Evolutionary conservation across 345 rosid species (phyloP), one percentile per base, ranked within the genome.

Genomic region (Eucalyptus fibrosa): DNA sequence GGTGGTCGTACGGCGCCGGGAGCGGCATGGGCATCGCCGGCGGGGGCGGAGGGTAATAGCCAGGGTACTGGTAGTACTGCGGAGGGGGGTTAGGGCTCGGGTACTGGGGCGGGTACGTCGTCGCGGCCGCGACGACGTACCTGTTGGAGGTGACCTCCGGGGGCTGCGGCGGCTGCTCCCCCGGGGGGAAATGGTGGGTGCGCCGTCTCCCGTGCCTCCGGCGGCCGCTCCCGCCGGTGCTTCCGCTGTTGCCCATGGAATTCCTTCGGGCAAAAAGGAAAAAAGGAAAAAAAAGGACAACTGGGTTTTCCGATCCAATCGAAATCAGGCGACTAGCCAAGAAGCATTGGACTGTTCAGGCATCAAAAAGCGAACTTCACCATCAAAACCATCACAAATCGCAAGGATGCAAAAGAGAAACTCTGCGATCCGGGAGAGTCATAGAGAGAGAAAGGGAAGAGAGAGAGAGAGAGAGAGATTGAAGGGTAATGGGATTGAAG

Each of bases 121-220:
- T 96, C 47, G 97, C 99, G 7, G 99, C 98, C 3, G 99, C 96
- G 90, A 97, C 95, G 12, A 97, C 97, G 90, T 94, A 93, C 21
- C 95, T 96, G 89, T 93, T 97, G 67, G 97, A 89, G n/a, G 94
- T 81, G 91, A 93, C 93, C 89, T 96, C 99, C 44, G n/a, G 69
- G 49, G 37, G 88, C 87, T 94, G 94, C 4, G 96, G 94, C 44
- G 95, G 93, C 8, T 93, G 91, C 9, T 96, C 94, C 15, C 95
- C 94, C 2, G 95, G 94, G 8, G 94, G 94, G 30, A 93, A 91
- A 1, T 94, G 94, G 87, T 90, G 93, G 87, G 88, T 89, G 32
- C 95, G 94, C n/a, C 96, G 91, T 51, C 92, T 91, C 4, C 94
- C 91, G 24, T 90, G 93, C 80, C 98, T 90, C 87, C 97, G 94